A percentile compares a stretch with the other conserved stretches of the same genome.
Conservation (phyloP, 108 stramenopile species). For the Pseudonitzschia multiseries region DNA sequence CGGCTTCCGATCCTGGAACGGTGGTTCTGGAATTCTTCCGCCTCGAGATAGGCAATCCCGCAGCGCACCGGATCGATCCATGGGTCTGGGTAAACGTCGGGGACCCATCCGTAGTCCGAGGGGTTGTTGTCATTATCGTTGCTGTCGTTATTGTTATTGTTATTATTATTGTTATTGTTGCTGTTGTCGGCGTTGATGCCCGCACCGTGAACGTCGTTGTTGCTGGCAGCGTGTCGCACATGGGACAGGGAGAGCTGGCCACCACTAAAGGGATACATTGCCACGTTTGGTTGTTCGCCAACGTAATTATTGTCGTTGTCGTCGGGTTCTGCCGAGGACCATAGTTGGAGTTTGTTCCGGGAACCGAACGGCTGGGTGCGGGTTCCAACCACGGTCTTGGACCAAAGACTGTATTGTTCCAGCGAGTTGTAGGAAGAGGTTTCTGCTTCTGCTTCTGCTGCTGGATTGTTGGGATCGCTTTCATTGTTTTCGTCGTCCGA, state of each 20-base stretch:
- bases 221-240: neutral
- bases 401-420: too few species aligned
- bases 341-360: too few species aligned
- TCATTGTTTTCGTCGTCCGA: too few species aligned
- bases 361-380: too few species aligned
- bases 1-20: slow-evolving; percentile 1
- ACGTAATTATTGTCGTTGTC: too few species aligned
- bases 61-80: slow-evolving; percentile 39
- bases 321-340: too few species aligned
- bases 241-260: neutral
- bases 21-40: neutral
- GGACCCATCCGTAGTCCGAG: slow-evolving; percentile 53
- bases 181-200: neutral
- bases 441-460: too few species aligned
- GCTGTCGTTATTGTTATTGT: neutral
- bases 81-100: slow-evolving; percentile 49
- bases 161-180: neutral
- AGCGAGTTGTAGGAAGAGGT: too few species aligned
- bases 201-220: neutral
- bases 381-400: too few species aligned
- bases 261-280: neutral
- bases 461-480: too few species aligned
- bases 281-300: too few species aligned
- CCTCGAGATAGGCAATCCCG: slow-evolving; percentile 44
- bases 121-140: slow-evolving; percentile 14